These are phyloP conservation scores for Mortierella sp. DNA, from an alignment of 371 early-diverging fungal genomes.

Conservation along the genomic window DNA sequence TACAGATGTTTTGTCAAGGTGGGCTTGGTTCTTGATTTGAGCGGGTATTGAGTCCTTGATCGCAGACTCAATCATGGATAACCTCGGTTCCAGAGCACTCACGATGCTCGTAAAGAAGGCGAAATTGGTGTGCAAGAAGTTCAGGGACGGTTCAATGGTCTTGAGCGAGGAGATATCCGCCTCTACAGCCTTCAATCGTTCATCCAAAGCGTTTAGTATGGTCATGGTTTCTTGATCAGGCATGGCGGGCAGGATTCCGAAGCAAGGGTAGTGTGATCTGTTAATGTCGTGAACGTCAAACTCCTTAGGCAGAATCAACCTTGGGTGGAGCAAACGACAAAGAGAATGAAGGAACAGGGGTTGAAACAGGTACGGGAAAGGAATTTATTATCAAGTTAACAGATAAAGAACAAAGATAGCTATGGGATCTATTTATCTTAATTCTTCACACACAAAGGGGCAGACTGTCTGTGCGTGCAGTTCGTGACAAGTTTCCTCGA, in stretches of 20 bases:
- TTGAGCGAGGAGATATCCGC: background rate
- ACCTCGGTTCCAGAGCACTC: background rate
- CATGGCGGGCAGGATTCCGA: constrained; percentile 1
- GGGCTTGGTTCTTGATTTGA: background rate
- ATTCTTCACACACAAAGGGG: too few species aligned
- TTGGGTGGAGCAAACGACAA: too few species aligned
- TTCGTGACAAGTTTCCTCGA: too few species aligned
- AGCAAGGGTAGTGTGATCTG: constrained; percentile 9
- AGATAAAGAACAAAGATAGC: too few species aligned
- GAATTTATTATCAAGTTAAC: too few species aligned
- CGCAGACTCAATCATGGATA: background rate
- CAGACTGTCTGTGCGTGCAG: too few species aligned
- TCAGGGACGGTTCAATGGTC: constrained; percentile 1
- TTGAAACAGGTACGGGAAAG: too few species aligned
- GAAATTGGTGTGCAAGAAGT: background rate
- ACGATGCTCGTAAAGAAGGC: background rate
- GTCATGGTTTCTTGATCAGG: background rate
- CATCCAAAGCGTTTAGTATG: background rate
- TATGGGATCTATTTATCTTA: too few species aligned
- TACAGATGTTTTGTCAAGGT: background rate
- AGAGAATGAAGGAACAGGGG: too few species aligned
- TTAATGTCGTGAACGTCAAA: constrained; percentile 6
- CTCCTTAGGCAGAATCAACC: too few species aligned
- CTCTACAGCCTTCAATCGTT: background rate
- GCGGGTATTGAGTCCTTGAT: background rate